These are phyloP conservation scores for Rhizophagus clarus DNA, from an alignment of 192 early-diverging fungal species.

Conservation along the genomic window DNA sequence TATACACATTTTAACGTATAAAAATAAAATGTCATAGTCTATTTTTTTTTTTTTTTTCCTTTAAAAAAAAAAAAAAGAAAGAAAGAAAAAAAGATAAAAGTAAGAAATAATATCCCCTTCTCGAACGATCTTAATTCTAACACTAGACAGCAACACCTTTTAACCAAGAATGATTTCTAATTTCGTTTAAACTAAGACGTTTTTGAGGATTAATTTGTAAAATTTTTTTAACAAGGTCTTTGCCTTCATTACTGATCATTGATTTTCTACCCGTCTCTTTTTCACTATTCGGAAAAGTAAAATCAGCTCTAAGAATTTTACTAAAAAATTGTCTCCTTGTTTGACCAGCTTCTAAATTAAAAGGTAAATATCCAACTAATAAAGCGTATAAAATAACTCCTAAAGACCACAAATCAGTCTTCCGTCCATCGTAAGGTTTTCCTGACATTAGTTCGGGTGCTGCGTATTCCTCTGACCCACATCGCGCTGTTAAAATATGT, in stretches of 20 bases:
- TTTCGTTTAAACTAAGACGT: slow-evolving; percentile 42
- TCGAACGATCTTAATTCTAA: too few species aligned
- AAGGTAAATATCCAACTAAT: slow-evolving; percentile 75
- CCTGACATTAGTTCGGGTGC: slow-evolving; percentile 71
- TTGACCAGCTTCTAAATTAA: slow-evolving; percentile 64
- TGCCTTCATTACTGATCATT: slow-evolving; percentile 43
- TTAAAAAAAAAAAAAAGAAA: too few species aligned
- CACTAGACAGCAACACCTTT: neutral
- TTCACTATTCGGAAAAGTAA: slow-evolving; percentile 54
- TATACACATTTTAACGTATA: too few species aligned
- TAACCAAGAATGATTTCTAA: slow-evolving; percentile 56
- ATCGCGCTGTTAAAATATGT: slow-evolving; percentile 56
- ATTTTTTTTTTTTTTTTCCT: too few species aligned
- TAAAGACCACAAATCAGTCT: slow-evolving; percentile 80
- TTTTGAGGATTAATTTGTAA: slow-evolving; percentile 48
- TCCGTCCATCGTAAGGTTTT: slow-evolving; percentile 65
- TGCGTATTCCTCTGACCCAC: slow-evolving; percentile 78
- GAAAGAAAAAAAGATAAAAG: too few species aligned
- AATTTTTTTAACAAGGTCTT: slow-evolving; percentile 53
- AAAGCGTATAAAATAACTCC: slow-evolving; percentile 79
- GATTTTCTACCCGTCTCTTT: neutral
- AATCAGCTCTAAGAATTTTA: slow-evolving; percentile 62
- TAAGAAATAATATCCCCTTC: too few species aligned
- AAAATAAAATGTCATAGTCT: too few species aligned
- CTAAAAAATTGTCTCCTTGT: slow-evolving; percentile 55